These are phyloP conservation scores for Erythrobasidium yunnanense DNA, from an alignment of 768 basidiomycete genomes.

Conservation along the genomic window DNA sequence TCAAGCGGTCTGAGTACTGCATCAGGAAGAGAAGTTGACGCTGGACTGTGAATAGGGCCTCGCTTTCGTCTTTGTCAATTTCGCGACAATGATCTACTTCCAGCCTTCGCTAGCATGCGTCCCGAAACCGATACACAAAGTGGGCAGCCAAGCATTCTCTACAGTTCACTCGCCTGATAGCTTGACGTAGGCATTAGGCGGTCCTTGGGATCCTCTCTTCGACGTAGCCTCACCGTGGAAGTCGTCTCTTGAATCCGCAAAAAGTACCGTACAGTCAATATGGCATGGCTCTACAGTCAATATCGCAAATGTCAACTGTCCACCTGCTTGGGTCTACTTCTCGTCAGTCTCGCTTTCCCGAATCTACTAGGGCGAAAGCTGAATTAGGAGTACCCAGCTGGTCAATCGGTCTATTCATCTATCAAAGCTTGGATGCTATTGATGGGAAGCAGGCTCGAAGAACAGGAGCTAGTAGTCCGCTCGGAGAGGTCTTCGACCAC, in stretches of 20 bases:
- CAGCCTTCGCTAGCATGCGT: slow-evolving; percentile 50
- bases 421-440: slow-evolving; percentile 79
- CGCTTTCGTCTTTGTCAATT: slow-evolving; percentile 67
- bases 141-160: slow-evolving; percentile 29
- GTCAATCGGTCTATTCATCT: slow-evolving; percentile 76
- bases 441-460: slow-evolving; percentile 93
- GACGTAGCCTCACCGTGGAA: slow-evolving; percentile 10
- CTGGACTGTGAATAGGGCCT: slow-evolving; percentile 48
- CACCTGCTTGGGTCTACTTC: slow-evolving; percentile 80
- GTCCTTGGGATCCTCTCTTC: slow-evolving; percentile 37
- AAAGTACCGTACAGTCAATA: neutral
- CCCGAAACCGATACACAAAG: slow-evolving; percentile 34
- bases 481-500: slow-evolving; percentile 98
- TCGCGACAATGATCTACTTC: slow-evolving; percentile 67
- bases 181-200: slow-evolving; percentile 27
- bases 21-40: neutral
- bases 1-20: neutral
- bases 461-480: slow-evolving; percentile 92
- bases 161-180: neutral
- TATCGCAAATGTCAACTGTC: slow-evolving; percentile 53
- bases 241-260: neutral
- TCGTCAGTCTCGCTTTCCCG: slow-evolving; percentile 50
- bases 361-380: too few relatives aligned
- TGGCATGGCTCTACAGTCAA: slow-evolving; percentile 51
- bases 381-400: slow-evolving; percentile 49